phyloP scores from a whole-genome alignment of 306 rosid species.

The Cyamopsis tetragonoloba region DNA sequence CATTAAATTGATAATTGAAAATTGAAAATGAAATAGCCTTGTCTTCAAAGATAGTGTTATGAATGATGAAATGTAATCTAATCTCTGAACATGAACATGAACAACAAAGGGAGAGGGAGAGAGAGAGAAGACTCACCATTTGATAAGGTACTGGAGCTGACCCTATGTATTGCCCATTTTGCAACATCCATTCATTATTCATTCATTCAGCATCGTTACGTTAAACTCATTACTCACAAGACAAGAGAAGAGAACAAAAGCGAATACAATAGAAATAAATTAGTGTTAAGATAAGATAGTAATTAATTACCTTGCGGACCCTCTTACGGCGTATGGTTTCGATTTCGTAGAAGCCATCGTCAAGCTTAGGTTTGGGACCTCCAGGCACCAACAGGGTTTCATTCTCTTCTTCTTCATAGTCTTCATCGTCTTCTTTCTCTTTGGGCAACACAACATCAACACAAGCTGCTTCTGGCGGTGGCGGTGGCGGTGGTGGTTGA shows the following conservation, averaged over 20 bases:
- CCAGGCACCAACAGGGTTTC: conserved; percentile 21
- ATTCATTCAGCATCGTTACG: background rate
- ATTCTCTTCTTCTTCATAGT: background rate
- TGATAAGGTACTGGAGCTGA: conserved; percentile 79
- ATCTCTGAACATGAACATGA: too few species aligned
- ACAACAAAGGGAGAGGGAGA: too few species aligned
- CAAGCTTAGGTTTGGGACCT: conserved; percentile 42
- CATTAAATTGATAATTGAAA: too few species aligned
- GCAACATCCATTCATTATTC: too few species aligned
- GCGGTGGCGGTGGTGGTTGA: background rate
- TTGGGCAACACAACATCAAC: background rate
- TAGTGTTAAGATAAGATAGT: background rate
- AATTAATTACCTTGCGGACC: conserved; percentile 56
- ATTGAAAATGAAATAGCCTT: too few species aligned
- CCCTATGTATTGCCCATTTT: conserved; percentile 33
- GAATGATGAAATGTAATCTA: too few species aligned
- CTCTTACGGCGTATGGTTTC: conserved; percentile 84
- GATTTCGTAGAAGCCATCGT: conserved; percentile 70
- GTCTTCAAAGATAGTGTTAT: too few species aligned
- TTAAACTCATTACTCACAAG: too few species aligned
- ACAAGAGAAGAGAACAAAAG: background rate
- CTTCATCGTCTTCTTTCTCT: too few species aligned
- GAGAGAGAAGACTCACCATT: conserved; percentile 67
- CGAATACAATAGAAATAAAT: background rate
- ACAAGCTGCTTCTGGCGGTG: background rate